Conservation (phyloP, 768 basidiomycete genomes). For the Serendipita sp. region DNA sequence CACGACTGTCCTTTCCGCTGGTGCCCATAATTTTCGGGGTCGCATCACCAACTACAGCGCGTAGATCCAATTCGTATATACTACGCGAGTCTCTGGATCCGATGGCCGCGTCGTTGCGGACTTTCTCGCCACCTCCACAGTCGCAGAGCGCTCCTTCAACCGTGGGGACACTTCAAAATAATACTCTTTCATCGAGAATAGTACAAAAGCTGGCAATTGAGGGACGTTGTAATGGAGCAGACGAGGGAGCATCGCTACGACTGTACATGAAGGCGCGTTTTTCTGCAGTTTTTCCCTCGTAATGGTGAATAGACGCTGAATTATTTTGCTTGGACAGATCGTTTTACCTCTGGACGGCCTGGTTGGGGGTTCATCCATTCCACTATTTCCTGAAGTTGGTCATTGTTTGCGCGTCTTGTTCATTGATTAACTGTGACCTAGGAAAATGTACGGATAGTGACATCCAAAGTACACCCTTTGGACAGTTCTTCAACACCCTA, state of each 20-base stretch:
- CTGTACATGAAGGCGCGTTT: slow-evolving; percentile 7
- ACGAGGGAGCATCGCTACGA: not conserved
- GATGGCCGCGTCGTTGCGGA: slow-evolving; percentile 1
- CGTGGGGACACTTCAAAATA: not conserved
- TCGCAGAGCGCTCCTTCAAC: slow-evolving; percentile 4
- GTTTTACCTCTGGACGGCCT: not conserved
- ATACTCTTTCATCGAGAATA: not conserved
- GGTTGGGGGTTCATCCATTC: not conserved
- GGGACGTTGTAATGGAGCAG: not conserved
- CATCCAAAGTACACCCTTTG: slow-evolving; percentile 61
- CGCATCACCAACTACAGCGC: not conserved
- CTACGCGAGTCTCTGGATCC: too few relatives aligned
- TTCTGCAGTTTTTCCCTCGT: not conserved
- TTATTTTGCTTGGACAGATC: not conserved
- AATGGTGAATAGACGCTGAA: not conserved
- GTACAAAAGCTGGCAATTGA: slow-evolving; percentile 5
- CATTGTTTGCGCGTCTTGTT: not conserved
- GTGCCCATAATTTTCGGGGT: not conserved
- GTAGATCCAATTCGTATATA: too few relatives aligned
- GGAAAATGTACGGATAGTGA: slow-evolving; percentile 62
- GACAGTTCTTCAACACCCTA: slow-evolving; percentile 58
- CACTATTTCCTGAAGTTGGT: slow-evolving; percentile 4
- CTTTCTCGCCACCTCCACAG: slow-evolving; percentile 3
- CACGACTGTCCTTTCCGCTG: too few relatives aligned
- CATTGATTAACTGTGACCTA: slow-evolving; percentile 17